Evolutionary conservation across 2,329 filamentous ascomycete genomes (phyloP).

Genomic region (Stenocarpella maydis): DNA sequence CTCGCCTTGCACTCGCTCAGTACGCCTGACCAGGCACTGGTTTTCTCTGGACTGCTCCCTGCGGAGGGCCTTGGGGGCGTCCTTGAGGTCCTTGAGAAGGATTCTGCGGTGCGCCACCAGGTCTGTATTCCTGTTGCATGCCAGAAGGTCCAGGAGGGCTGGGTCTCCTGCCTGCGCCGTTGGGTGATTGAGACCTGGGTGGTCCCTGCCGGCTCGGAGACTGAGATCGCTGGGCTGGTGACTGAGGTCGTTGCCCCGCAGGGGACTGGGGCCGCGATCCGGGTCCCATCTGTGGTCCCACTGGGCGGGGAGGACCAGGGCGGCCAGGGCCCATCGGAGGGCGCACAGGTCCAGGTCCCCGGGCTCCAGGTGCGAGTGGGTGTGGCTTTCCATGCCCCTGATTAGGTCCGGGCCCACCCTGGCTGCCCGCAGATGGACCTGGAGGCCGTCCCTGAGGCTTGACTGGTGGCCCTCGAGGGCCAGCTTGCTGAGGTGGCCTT

Average conservation of each 20-base stretch:
- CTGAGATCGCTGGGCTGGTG: slow-evolving; percentile 50
- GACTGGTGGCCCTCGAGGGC: slow-evolving; percentile 63
- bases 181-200: slow-evolving; percentile 48
- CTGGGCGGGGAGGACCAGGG: slow-evolving; percentile 37
- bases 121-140: slow-evolving; percentile 50
- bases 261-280: slow-evolving; percentile 53
- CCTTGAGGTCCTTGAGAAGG: slow-evolving; percentile 5
- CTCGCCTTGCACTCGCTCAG: slow-evolving; percentile 39
- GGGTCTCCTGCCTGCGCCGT: slow-evolving; percentile 50
- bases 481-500: slow-evolving; percentile 61
- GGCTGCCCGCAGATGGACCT: slow-evolving; percentile 46
- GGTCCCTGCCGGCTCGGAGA: slow-evolving; percentile 54
- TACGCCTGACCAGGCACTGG: slow-evolving; percentile 65
- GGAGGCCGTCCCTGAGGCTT: slow-evolving; percentile 52
- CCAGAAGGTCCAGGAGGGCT: slow-evolving; percentile 56
- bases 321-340: slow-evolving; percentile 51
- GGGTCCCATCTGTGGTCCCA: slow-evolving; percentile 45
- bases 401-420: slow-evolving; percentile 51
- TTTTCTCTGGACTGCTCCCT: slow-evolving; percentile 60
- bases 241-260: slow-evolving; percentile 47
- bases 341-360: slow-evolving; percentile 41
- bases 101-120: background rate
- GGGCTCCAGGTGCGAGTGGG: slow-evolving; percentile 45
- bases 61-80: slow-evolving; percentile 40
- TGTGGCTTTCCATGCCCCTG: slow-evolving; percentile 44